Base-by-base conservation (phyloP, 805 yeast species). In the Soucietia sequanensis region DNA sequence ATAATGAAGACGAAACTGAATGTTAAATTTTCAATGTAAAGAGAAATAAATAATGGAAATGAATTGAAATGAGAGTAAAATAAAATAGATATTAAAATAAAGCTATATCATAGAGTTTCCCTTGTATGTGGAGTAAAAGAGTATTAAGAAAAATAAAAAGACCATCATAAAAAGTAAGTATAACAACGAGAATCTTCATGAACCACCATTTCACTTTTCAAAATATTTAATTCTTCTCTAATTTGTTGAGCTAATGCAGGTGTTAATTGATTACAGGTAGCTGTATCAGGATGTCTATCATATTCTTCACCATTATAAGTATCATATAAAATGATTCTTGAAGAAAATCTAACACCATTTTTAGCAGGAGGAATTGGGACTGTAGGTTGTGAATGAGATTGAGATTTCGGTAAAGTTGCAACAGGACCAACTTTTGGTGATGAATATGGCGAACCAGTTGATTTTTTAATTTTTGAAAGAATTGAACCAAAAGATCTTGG, bases 261-360 rank as follows among this genome's bases (percentile, higher is more conserved):
- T 1, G 96, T 89, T 56, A 89, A 69, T 54, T 83, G 88, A 59
- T 90, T 88, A 62, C 97, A 91, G 2, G 97, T 89, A 3, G 95
- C 95, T 19, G 81, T 70, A 43, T 89, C 97, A 0, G 97, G 96
- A 44, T 81, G 88, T 50, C 99, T 78, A 58, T 91, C 97, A 58
- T 91, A 91, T 45, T 85, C 96, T 13, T 76, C 80, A 23, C 81
- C 80, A 39, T 81, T 75, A 58, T 84, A 88, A 0, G 96, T 91
- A 41, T 88, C 95, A 59, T 81, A 91, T 27, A 93, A 73, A 6
- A 86, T 75, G 37, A 93, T 86, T 47, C 88, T 71, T 1, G 95
- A 81, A 4, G 95, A 84, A 60, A 91, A 91, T 31, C 77, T 57
- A 8, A 82, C 87, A 11, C 60, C 57, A 4, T 44, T 35, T 26